Conservation (phyloP, 2,329 filamentous ascomycete genomes). For the Phialemonium atrogriseum region DNA sequence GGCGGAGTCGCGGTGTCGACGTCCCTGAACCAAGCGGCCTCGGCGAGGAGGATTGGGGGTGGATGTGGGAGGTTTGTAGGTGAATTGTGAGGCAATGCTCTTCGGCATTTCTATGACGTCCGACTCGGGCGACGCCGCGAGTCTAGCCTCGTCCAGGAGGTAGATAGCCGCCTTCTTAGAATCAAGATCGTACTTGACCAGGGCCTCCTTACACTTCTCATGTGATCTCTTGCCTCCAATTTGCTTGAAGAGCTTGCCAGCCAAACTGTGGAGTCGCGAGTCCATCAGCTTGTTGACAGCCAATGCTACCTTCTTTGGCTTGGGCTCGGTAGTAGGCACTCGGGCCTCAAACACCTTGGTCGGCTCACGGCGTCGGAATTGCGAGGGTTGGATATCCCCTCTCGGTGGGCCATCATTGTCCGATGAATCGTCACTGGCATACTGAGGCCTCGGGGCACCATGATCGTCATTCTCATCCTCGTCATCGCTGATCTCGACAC, state of each 20-base stretch:
- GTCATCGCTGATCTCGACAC: slow-evolving; percentile 20
- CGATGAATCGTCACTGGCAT: slow-evolving; percentile 43
- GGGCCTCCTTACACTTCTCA: slow-evolving; percentile 3
- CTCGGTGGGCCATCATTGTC: slow-evolving; percentile 49
- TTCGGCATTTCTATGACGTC: background rate
- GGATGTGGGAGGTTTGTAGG: background rate
- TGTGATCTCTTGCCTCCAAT: background rate
- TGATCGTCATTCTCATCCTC: slow-evolving; percentile 20
- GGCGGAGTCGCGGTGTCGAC: slow-evolving; percentile 1
- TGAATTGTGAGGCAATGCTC: background rate
- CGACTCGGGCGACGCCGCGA: background rate
- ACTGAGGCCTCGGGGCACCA: slow-evolving; percentile 19
- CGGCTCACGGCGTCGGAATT: slow-evolving; percentile 35
- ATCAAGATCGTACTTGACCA: slow-evolving; percentile 3
- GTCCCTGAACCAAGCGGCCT: slow-evolving; percentile 2
- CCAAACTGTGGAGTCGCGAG: slow-evolving; percentile 6
- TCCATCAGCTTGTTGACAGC: slow-evolving; percentile 7
- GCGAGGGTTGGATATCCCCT: slow-evolving; percentile 55
- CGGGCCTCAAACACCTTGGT: slow-evolving; percentile 11
- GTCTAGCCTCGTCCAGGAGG: background rate
- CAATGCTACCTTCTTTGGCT: background rate
- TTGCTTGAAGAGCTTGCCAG: slow-evolving; percentile 8
- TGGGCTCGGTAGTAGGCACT: background rate
- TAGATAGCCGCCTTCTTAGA: slow-evolving; percentile 2
- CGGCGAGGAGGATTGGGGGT: slow-evolving; percentile 1